A percentile compares a stretch with the other conserved stretches of the same genome.
Conservation (phyloP, 768 basidiomycete species). For the Mycena albidolilacea region DNA sequence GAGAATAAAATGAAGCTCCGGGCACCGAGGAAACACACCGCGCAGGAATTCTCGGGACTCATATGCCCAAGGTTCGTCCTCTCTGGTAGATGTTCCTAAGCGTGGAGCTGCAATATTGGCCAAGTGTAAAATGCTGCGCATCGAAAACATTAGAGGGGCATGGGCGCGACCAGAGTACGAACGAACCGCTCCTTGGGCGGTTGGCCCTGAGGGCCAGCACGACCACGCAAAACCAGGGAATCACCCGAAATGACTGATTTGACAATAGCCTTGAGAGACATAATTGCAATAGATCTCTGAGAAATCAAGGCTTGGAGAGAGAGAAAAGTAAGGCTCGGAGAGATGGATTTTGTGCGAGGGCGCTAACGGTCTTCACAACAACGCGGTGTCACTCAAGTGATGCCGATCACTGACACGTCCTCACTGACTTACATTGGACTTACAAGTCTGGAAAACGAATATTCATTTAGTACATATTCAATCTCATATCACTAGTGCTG, state of each 20-base stretch:
- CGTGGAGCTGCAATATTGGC: constrained; percentile 90
- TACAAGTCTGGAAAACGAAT: background rate
- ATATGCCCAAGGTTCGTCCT: constrained; percentile 96
- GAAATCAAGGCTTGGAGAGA: background rate
- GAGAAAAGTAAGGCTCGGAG: background rate
- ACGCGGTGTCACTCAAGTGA: background rate
- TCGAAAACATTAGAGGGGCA: constrained; percentile 25
- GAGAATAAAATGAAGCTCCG: background rate
- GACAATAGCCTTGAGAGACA: constrained; percentile 83
- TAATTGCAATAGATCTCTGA: constrained; percentile 41
- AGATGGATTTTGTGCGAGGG: background rate
- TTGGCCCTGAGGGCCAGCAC: constrained; percentile 85
- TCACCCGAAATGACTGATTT: constrained; percentile 93
- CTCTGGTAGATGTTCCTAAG: constrained; percentile 84
- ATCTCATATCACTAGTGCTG: background rate
- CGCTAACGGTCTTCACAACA: background rate
- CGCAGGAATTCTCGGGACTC: constrained; percentile 95
- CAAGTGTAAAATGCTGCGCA: constrained; percentile 84
- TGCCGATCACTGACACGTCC: background rate
- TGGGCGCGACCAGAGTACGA: background rate
- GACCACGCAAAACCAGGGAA: constrained; percentile 81
- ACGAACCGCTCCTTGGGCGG: constrained; percentile 90
- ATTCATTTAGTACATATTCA: background rate
- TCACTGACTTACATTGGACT: background rate
- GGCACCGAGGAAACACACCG: constrained; percentile 8